Evolutionary conservation across 192 early-diverging fungal genomes (phyloP).

Genomic region (Lobosporangium transversale): DNA sequence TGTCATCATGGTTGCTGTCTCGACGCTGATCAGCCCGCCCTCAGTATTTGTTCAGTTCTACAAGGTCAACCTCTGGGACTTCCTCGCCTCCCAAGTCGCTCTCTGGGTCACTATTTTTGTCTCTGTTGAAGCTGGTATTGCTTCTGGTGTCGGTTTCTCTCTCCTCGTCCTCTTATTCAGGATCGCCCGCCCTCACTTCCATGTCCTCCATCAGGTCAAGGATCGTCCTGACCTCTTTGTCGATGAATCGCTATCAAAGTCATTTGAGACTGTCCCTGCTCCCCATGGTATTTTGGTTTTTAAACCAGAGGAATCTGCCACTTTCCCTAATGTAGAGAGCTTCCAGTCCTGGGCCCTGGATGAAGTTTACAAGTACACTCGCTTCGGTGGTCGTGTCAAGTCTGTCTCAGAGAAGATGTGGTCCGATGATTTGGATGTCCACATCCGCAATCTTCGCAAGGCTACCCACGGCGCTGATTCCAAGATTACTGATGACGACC

Average conservation of each 20-base stretch:
- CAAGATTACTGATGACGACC: slow-evolving; percentile 53
- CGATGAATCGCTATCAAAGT: slow-evolving; percentile 6
- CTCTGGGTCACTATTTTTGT: slow-evolving; percentile 57
- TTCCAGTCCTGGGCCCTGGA: slow-evolving; percentile 62
- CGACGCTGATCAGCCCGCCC: slow-evolving; percentile 77
- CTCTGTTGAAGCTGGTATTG: slow-evolving; percentile 84
- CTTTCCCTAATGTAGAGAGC: slow-evolving; percentile 72
- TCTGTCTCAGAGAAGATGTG: slow-evolving; percentile 62
- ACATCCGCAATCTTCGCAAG: slow-evolving; percentile 38
- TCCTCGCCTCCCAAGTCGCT: slow-evolving; percentile 34
- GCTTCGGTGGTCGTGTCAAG: slow-evolving; percentile 57
- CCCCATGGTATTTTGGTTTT: slow-evolving; percentile 81
- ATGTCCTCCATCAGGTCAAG: slow-evolving; percentile 58
- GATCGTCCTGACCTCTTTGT: slow-evolving; percentile 29
- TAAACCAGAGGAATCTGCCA: slow-evolving; percentile 68
- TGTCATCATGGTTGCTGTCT: slow-evolving; percentile 88
- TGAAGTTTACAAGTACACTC: slow-evolving; percentile 57
- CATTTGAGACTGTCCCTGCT: slow-evolving; percentile 48
- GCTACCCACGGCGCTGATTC: slow-evolving; percentile 28
- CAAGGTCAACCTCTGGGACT: slow-evolving; percentile 62
- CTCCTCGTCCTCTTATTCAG: slow-evolving; percentile 81
- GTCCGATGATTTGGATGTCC: slow-evolving; percentile 64
- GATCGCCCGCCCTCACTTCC: slow-evolving; percentile 75
- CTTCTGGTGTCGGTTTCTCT: slow-evolving; percentile 77
- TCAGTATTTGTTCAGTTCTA: slow-evolving; percentile 69